These are phyloP conservation scores for Sphaerulina musiva DNA, from an alignment of 2,329 filamentous ascomycete genomes.

Conservation along the genomic window DNA sequence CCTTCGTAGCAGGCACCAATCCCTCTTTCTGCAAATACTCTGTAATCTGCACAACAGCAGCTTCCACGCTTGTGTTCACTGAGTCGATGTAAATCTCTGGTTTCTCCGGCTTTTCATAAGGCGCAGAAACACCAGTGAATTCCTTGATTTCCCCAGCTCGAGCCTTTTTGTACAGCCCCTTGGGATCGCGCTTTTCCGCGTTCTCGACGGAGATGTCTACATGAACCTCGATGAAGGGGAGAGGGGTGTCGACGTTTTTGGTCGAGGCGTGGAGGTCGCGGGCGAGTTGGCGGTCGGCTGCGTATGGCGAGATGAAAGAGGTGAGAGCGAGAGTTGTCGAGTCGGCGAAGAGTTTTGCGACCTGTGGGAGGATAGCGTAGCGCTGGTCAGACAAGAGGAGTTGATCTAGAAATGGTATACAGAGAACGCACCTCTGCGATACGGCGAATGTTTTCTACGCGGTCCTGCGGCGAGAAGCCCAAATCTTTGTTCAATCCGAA, in stretches of 20 bases:
- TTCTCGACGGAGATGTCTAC: conserved; percentile 87
- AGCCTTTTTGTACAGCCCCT: conserved; percentile 97
- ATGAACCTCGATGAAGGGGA: conserved; percentile 90
- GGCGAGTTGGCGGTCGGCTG: conserved; percentile 74
- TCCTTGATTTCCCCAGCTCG: conserved; percentile 90
- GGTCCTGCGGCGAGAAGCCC: conserved; percentile 85
- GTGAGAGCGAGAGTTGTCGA: conserved; percentile 80
- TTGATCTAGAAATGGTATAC: too few species aligned
- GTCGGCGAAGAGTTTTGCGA: conserved; percentile 95
- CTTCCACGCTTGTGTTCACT: conserved; percentile 74
- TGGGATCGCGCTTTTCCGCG: conserved; percentile 90
- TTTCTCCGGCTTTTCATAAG: conserved; percentile 82
- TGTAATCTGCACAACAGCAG: conserved; percentile 79
- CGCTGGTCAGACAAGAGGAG: too few species aligned
- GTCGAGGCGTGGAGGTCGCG: conserved; percentile 68
- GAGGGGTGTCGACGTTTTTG: conserved; percentile 50
- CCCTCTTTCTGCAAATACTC: conserved; percentile 68
- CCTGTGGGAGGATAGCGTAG: conserved; percentile 40
- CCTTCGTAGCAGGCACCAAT: conserved; percentile 6
- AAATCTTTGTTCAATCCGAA: conserved; percentile 98
- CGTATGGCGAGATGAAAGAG: conserved; percentile 94
- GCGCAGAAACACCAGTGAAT: conserved; percentile 91
- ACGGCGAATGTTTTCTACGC: conserved; percentile 95
- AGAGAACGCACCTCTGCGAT: conserved; percentile 63
- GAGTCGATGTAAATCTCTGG: conserved; percentile 85